phyloP scores from a whole-genome alignment of 495 filamentous ascomycete genomes.

The Aspergillus bertholletiae region DNA sequence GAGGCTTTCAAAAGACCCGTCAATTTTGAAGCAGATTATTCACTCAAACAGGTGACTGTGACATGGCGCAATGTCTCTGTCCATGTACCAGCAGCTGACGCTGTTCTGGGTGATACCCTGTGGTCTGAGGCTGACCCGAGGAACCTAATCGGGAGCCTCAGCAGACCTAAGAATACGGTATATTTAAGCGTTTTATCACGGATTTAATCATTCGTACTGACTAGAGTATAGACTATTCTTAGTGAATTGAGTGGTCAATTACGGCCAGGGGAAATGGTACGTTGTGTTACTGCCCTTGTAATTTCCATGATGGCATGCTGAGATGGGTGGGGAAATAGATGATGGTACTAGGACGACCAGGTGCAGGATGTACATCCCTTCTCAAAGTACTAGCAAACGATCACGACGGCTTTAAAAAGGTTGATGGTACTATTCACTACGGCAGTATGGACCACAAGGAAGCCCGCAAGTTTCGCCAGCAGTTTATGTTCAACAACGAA shows the following conservation, averaged over 20 bases:
- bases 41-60: no score
- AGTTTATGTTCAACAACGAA: constrained; percentile 45
- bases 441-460: constrained; percentile 34
- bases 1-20: no score
- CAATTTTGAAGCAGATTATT: no score
- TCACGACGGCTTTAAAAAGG: constrained; percentile 32
- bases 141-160: no score
- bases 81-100: constrained; percentile 36
- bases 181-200: not conserved
- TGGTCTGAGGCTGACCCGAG: constrained; percentile 31
- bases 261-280: constrained; percentile 39
- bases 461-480: constrained; percentile 31
- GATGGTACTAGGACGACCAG: constrained; percentile 42
- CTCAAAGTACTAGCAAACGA: constrained; percentile 37
- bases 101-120: constrained; percentile 33
- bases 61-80: no score
- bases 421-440: constrained; percentile 29
- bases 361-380: constrained; percentile 42
- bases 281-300: no score
- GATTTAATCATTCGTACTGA: not conserved
- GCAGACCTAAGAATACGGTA: constrained; percentile 31
- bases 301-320: no score
- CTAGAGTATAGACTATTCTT: constrained; percentile 26
- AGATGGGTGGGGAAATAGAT: constrained; percentile 17
- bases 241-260: constrained; percentile 36